Percentiles rank a stretch among this genome's conserved stretches.
These are phyloP conservation scores for Skeletonema costatum DNA, from an alignment of 108 stramenopile genomes.

Conservation along the genomic window DNA sequence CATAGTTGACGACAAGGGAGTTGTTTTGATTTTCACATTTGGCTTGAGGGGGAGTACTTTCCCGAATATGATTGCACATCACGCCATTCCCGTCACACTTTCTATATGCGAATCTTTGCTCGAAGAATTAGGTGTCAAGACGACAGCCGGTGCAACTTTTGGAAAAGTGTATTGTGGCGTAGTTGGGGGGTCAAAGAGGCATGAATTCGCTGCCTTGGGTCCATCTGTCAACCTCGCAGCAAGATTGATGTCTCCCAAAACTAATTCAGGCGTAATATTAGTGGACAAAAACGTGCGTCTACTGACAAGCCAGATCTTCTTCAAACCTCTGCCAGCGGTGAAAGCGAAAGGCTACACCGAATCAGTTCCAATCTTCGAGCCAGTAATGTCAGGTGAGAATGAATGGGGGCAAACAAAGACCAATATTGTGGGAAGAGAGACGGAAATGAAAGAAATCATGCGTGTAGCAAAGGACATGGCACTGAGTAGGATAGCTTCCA, in stretches of 20 bases:
- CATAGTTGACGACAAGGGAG: slow-evolving; percentile 83
- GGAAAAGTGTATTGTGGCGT: slow-evolving; percentile 80
- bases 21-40: slow-evolving; percentile 77
- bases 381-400: slow-evolving; percentile 47
- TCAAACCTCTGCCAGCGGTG: slow-evolving; percentile 64
- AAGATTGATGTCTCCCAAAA: slow-evolving; percentile 58
- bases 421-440: slow-evolving; percentile 65
- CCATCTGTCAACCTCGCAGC: slow-evolving; percentile 80
- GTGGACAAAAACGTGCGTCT: slow-evolving; percentile 66
- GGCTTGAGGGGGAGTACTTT: slow-evolving; percentile 76
- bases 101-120: slow-evolving; percentile 60
- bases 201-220: slow-evolving; percentile 76
- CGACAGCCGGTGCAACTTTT: slow-evolving; percentile 63
- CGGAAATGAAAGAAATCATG: slow-evolving; percentile 58
- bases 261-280: slow-evolving; percentile 63
- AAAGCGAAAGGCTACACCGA: slow-evolving; percentile 72
- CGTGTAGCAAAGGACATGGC: slow-evolving; percentile 48
- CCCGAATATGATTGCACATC: slow-evolving; percentile 69
- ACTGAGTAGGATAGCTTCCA: slow-evolving; percentile 1
- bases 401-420: slow-evolving; percentile 47
- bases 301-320: slow-evolving; percentile 53
- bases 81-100: slow-evolving; percentile 65
- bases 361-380: slow-evolving; percentile 76
- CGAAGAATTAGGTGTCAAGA: slow-evolving; percentile 58
- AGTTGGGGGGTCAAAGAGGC: slow-evolving; percentile 66